Conservation (phyloP, 768 basidiomycete genomes). For the Hygrophoropsis aurantiaca region DNA sequence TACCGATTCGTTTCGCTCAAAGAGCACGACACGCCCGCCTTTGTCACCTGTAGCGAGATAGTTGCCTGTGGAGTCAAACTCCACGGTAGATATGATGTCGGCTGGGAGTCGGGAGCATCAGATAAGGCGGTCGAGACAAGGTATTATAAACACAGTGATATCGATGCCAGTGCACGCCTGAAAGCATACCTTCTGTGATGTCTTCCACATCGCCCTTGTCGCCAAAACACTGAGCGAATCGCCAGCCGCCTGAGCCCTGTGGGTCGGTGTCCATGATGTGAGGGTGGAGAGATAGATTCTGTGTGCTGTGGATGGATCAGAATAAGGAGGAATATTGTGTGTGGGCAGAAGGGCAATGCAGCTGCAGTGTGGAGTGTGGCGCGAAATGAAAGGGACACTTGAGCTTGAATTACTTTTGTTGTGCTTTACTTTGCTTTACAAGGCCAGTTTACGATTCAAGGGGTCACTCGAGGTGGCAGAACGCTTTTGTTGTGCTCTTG, state of each 20-base stretch:
- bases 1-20: constrained; percentile 97
- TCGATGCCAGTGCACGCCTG: constrained; percentile 13
- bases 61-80: constrained; percentile 99
- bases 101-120: constrained; percentile 50
- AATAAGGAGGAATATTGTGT: neutral
- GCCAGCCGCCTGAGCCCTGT: constrained; percentile 86
- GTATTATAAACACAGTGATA: constrained; percentile 4
- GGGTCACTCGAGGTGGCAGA: constrained; percentile 11
- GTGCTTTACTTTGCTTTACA: neutral
- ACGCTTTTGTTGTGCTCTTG: constrained; percentile 29
- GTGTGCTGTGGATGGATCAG: constrained; percentile 25
- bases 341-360: neutral
- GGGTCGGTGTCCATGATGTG: constrained; percentile 80
- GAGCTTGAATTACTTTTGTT: constrained; percentile 7
- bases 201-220: constrained; percentile 99
- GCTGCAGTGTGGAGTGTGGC: constrained; percentile 1
- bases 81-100: constrained; percentile 99
- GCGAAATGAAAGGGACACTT: neutral
- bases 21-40: constrained; percentile 96
- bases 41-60: constrained; percentile 99
- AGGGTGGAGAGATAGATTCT: constrained; percentile 23
- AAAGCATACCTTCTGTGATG: constrained; percentile 88
- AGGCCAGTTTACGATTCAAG: neutral
- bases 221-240: constrained; percentile 99
- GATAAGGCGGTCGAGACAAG: constrained; percentile 8